phyloP scores from a whole-genome alignment of 2,329 filamentous ascomycete species.

The Nothophaeocryptopus gaeumannii region DNA sequence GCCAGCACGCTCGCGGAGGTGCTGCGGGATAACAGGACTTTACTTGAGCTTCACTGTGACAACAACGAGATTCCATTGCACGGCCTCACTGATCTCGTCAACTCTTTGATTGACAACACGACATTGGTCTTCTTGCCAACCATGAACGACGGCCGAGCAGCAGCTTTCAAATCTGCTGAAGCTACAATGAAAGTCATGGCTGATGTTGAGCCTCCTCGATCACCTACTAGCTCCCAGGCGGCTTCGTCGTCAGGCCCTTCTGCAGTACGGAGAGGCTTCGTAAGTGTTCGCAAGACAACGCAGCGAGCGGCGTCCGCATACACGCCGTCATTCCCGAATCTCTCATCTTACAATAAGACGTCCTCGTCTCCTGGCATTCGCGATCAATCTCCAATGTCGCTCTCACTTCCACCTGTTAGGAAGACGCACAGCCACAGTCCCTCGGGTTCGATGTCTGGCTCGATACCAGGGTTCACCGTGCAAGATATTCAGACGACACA shows the following conservation, averaged over 20 bases:
- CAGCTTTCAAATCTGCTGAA: constrained; percentile 54
- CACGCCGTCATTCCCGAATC: constrained; percentile 32
- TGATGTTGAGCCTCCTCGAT: constrained; percentile 24
- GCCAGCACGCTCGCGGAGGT: constrained; percentile 68
- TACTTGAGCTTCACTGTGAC: constrained; percentile 67
- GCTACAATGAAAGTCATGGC: constrained; percentile 34
- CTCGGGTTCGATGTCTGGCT: constrained; percentile 20
- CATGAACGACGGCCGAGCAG: constrained; percentile 61
- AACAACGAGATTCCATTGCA: constrained; percentile 71
- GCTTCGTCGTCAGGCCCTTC: constrained; percentile 18
- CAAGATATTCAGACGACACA: constrained; percentile 52
- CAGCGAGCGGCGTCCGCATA: constrained; percentile 29
- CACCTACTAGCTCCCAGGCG: constrained; percentile 21
- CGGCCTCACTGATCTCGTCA: constrained; percentile 66
- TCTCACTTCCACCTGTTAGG: constrained; percentile 27
- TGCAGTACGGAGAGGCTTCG: constrained; percentile 32
- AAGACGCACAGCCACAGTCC: constrained; percentile 22
- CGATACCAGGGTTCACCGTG: constrained; percentile 38
- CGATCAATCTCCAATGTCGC: constrained; percentile 21
- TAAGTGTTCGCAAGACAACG: constrained; percentile 32
- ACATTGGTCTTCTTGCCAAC: constrained; percentile 60
- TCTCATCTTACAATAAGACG: constrained; percentile 21
- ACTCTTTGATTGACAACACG: constrained; percentile 64
- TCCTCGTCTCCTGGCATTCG: constrained; percentile 10
- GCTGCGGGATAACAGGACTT: constrained; percentile 60